Evolutionary conservation across 495 filamentous ascomycete genomes (phyloP).

Genomic region (Neurospora sp.): DNA sequence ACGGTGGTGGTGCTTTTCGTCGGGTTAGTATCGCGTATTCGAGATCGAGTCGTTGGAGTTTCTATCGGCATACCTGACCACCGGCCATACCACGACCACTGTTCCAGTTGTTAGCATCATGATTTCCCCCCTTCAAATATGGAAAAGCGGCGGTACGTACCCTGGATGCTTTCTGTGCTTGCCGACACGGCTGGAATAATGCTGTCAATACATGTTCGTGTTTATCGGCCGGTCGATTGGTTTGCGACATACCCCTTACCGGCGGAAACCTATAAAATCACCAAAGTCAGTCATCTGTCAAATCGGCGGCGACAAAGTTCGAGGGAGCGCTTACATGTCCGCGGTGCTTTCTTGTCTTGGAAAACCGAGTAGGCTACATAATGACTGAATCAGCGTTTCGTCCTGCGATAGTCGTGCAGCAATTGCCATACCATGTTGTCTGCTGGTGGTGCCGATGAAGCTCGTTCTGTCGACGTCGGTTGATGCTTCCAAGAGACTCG

Average conservation of each 20-base stretch:
- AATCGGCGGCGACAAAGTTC: neutral
- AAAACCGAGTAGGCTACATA: slow-evolving; percentile 26
- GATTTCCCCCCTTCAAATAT: neutral
- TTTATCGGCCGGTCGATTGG: slow-evolving; percentile 11
- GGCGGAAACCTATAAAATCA: slow-evolving; percentile 23
- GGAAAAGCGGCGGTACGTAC: neutral
- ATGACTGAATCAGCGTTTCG: slow-evolving; percentile 14
- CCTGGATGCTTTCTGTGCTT: slow-evolving; percentile 29
- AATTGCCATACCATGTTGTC: slow-evolving; percentile 24
- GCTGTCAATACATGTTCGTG: slow-evolving; percentile 15
- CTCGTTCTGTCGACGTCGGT: slow-evolving; percentile 18
- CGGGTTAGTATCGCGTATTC: slow-evolving; percentile 13
- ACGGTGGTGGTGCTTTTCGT: slow-evolving; percentile 26
- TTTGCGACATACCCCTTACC: slow-evolving; percentile 26
- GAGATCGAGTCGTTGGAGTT: slow-evolving; percentile 1
- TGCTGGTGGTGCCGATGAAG: slow-evolving; percentile 24
- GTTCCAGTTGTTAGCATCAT: neutral
- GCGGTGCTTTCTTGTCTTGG: slow-evolving; percentile 31
- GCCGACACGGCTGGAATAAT: slow-evolving; percentile 22
- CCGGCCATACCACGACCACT: slow-evolving; percentile 31
- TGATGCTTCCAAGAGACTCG: slow-evolving; percentile 19
- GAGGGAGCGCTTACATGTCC: slow-evolving; percentile 22
- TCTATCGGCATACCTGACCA: slow-evolving; percentile 22
- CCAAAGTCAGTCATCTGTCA: slow-evolving; percentile 15
- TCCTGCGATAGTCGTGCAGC: neutral